Base-by-base conservation (phyloP, 352 stramenopile species). In the Thalassiosira pacifica region DNA sequence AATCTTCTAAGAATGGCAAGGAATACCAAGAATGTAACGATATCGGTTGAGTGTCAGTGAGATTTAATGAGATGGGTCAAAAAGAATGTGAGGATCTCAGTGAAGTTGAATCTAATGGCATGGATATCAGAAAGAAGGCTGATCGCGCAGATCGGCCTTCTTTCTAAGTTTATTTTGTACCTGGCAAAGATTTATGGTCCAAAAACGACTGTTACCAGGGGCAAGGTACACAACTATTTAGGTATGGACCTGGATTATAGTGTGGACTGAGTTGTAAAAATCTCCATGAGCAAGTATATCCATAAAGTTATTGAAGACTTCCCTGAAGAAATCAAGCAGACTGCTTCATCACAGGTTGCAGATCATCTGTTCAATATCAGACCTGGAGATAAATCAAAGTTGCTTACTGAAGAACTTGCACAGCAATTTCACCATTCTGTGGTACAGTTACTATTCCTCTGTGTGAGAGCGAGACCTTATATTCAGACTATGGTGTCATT, bases 191-290 rank as follows among this genome's bases (percentile, higher is more conserved):
- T 63, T 34, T 71, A 66, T 27, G 26, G 61, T n/a, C 11, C 64
- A 45, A 40, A 42, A 19, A 40, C 59, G 11, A 52, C 37, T 27
- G 69, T 78, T 2, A 65, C 19, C 6, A 13, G 31, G 5, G 71
- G 71, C 8, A 6, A 27, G 2, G 27, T 61, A 18, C 71, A 79
- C 31, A 10, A 89, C 82, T 80, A 75, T 40, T 40, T 82, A 4
- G 74, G 74, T 8, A 74, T 82, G 45, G 34, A 82, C n/a, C 60
- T 76, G 11, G 61, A 74, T 32, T 82, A 69, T 48, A 61, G 5
- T 52, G 29, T 45, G 1, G 13, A 29, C 3, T 40, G 74, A 48
- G 61, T 45, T 16, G 61, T 76, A 18, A 82, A 53, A 34, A 48
- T 82, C 9, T 52, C n/a, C 5, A 82, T 82, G 64, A 68, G 60